Conservation (phyloP, 371 early-diverging fungal genomes). For the Syncephalastrum racemosum region DNA sequence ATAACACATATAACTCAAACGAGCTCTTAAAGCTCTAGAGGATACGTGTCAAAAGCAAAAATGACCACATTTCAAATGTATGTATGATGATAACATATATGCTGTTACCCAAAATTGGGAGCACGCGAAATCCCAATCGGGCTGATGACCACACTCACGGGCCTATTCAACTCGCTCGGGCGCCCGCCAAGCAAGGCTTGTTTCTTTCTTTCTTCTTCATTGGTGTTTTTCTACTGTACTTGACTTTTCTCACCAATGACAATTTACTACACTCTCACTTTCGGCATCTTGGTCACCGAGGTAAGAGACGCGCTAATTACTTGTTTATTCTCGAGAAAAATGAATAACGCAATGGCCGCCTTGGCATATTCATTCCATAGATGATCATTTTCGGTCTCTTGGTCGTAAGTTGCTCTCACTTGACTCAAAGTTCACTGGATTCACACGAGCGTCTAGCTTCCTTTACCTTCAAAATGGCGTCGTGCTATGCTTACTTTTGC, state of each 20-base stretch:
- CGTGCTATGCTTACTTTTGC: conserved; percentile 53
- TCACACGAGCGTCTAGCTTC: conserved; percentile 34
- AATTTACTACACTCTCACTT: conserved; percentile 46
- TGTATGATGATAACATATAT: no score
- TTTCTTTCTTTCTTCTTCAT: conserved; percentile 3
- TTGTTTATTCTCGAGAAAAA: no score
- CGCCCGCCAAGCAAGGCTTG: conserved; percentile 6
- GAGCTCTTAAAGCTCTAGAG: no score
- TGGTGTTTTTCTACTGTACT: not conserved
- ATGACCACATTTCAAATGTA: no score
- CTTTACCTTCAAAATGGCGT: conserved; percentile 65
- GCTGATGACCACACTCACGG: no score
- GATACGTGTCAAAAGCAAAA: no score
- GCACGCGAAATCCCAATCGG: no score
- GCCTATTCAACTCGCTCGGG: no score
- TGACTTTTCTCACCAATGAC: conserved; percentile 32
- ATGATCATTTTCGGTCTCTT: conserved; percentile 55
- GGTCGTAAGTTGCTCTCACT: conserved; percentile 26
- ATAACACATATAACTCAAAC: no score
- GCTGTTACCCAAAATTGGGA: no score
- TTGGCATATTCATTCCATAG: conserved; percentile 21
- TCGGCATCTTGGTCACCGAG: conserved; percentile 44
- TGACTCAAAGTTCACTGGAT: not conserved
- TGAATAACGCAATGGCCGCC: no score
- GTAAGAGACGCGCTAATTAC: conserved; percentile 13